Base-by-base conservation (phyloP, 768 basidiomycete genomes). In the Russula emetica region DNA sequence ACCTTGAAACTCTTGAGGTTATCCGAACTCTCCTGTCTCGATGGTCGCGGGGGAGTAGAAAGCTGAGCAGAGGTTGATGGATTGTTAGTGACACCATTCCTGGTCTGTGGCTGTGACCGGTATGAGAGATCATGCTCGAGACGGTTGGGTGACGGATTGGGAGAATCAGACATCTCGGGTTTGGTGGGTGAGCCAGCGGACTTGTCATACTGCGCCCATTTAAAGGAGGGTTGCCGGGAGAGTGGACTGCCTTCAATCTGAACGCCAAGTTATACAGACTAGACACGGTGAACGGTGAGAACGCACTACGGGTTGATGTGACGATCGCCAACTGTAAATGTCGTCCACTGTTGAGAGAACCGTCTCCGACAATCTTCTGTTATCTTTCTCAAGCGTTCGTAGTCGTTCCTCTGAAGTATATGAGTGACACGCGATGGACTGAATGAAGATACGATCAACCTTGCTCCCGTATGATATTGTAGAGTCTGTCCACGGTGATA, bases 1-100 rank as follows among this genome's bases (percentile, higher is more conserved):
- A 99, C 96, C 75, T 96, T 94, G 84, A 99, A 98, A 71, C 89
- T 92, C 78, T 95, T 93, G 66, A 92, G 80, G 69, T 91, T 92
- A 70, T 86, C 81, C 13, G 78, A 73, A 68, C 84, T 90, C 47
- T 91, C 88, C 70, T 87, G 85, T 34, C 84, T 78, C 22, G 75
- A 74, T 0, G 83, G 78, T n/a, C 70, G 70, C 68, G 83, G 84
- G 3, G 79, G 74, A 5, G 58, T 16, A 75, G 65, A 44, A 49
- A 69, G 32, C 45, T 56, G 55, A 40, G 14, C 61, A 32, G 36
- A 28, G 47, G 61, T 50, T 58, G 67, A 26, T 30, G 36, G 36
- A 42, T 69, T 60, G 51, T 26, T 40, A 16, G 47, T 61, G 18
- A 36, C 40, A 30, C 47, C 51, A 18, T 64, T 60, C 55, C 47